Base-by-base conservation (phyloP, 2,329 filamentous ascomycete species). In the Teratosphaeriaceae sp. region DNA sequence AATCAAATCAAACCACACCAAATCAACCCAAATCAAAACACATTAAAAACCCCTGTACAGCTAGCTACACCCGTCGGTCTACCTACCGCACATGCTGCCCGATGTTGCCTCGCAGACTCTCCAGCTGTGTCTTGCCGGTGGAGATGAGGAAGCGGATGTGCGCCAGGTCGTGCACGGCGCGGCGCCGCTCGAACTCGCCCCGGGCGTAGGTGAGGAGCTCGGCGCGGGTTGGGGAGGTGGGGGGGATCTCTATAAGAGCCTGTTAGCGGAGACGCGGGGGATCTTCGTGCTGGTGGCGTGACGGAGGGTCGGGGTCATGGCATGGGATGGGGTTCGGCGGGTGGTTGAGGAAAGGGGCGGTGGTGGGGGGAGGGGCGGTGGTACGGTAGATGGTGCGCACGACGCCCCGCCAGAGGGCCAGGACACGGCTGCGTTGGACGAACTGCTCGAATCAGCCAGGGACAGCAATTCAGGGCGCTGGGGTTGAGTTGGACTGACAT, bases 101-200 rank as follows among this genome's bases (percentile, higher is more conserved):
- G 15, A 69, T 54, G 47, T 67, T 65, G 46, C 64, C 52, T 37
- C 64, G 68, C 68, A 75, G 72, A 12, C 63, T 62, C 48, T 74
- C 70, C 26, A 73, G 68, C 48, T 75, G 67, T 9, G 70, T 73
- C 57, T 71, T 73, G 12, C 71, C 71, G 15, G 62, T 68, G 63
- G 69, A 72, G 16, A 72, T 65, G 35, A 73, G 52, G 45, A 73
- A 74, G 34, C 71, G 61, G 43, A 74, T 72, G 43, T 72, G 69
- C 21, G 59, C 59, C 24, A 74, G 48, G 48, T 75, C 72, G 24
- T 66, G 65, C 2, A 73, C 65, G 39, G 65, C 51, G 20, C 60
- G 63, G 43, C 72, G 65, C 38, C 68, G 62, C 51, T 73, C 69
- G 45, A 75, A 74, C 44, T 74, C 72, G 9, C 60, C 59, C 33